phyloP scores from a whole-genome alignment of 106 monocot genomes.

The Phalaenopsis equestris region DNA sequence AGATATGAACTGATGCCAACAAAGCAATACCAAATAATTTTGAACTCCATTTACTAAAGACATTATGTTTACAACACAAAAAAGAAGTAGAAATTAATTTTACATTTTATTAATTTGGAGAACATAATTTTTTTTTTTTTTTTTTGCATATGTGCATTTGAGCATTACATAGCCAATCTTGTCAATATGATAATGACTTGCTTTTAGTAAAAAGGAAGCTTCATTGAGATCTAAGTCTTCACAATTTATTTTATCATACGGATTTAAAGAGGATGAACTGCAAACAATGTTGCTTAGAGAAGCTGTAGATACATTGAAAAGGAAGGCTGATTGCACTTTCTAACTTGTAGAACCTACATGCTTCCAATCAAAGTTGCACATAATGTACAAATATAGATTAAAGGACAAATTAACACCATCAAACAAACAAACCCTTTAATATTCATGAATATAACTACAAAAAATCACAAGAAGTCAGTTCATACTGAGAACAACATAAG shows the following conservation, averaged over 20 bases:
- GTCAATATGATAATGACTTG: constrained; percentile 14
- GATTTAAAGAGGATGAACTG: constrained; percentile 44
- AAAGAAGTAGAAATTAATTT: not conserved
- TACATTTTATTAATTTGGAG: not conserved
- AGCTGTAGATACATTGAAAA: constrained; percentile 82
- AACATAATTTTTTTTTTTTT: not conserved
- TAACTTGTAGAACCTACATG: constrained; percentile 58
- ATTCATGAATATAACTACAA: not conserved
- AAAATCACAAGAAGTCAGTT: not conserved
- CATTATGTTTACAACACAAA: constrained; percentile 44
- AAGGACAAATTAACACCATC: not conserved
- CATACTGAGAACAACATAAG: not conserved
- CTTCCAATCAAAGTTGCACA: constrained; percentile 13
- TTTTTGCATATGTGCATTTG: not conserved
- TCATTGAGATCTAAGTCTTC: constrained; percentile 79
- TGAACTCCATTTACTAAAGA: constrained; percentile 87
- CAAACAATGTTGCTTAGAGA: constrained; percentile 85
- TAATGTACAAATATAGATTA: not conserved
- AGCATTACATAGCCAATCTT: not conserved
- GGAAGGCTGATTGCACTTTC: constrained; percentile 89
- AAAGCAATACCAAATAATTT: constrained; percentile 85
- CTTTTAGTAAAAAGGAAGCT: constrained; percentile 86
- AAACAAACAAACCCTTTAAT: not conserved
- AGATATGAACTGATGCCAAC: constrained; percentile 90
- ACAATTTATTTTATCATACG: constrained; percentile 61